phyloP scores from a whole-genome alignment of 2,329 filamentous ascomycete genomes.

The Diaporthe citriasiana region DNA sequence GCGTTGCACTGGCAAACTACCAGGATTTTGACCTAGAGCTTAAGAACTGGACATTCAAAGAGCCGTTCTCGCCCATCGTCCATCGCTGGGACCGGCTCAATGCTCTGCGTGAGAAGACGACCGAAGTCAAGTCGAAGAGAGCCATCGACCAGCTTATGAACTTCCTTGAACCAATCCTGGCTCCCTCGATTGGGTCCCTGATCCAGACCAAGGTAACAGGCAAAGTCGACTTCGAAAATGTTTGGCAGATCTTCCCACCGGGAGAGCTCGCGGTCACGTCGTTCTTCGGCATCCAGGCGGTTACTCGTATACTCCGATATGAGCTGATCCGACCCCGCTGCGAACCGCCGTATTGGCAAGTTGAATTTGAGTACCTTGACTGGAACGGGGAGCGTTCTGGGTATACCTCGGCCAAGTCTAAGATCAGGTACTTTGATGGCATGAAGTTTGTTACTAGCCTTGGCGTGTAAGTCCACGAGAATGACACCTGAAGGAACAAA shows the following conservation, averaged over 20 bases:
- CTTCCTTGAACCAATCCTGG: slow-evolving; percentile 52
- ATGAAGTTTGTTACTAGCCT: slow-evolving; percentile 48
- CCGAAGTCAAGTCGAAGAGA: slow-evolving; percentile 22
- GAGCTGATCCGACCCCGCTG: slow-evolving; percentile 36
- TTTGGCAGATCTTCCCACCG: slow-evolving; percentile 56
- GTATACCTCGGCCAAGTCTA: slow-evolving; percentile 45
- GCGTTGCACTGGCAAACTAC: slow-evolving; percentile 50
- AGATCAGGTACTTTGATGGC: slow-evolving; percentile 49
- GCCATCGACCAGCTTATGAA: slow-evolving; percentile 46
- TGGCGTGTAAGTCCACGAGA: slow-evolving; percentile 40
- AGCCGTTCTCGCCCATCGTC: slow-evolving; percentile 53
- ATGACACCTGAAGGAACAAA: neutral
- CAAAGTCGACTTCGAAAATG: slow-evolving; percentile 49
- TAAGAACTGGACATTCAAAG: slow-evolving; percentile 51
- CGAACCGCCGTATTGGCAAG: slow-evolving; percentile 45
- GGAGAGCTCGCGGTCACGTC: slow-evolving; percentile 50
- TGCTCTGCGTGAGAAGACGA: slow-evolving; percentile 34
- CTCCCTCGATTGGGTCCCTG: slow-evolving; percentile 47
- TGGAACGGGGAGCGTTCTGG: slow-evolving; percentile 54
- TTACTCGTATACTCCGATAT: slow-evolving; percentile 53
- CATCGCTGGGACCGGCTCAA: slow-evolving; percentile 53
- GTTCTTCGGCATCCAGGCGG: slow-evolving; percentile 53
- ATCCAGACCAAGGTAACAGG: slow-evolving; percentile 48
- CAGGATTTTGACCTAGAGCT: slow-evolving; percentile 53
- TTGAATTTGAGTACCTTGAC: slow-evolving; percentile 53